phyloP scores from a whole-genome alignment of 2,329 filamentous ascomycete species.

The Clonostachys rhizophaga region DNA sequence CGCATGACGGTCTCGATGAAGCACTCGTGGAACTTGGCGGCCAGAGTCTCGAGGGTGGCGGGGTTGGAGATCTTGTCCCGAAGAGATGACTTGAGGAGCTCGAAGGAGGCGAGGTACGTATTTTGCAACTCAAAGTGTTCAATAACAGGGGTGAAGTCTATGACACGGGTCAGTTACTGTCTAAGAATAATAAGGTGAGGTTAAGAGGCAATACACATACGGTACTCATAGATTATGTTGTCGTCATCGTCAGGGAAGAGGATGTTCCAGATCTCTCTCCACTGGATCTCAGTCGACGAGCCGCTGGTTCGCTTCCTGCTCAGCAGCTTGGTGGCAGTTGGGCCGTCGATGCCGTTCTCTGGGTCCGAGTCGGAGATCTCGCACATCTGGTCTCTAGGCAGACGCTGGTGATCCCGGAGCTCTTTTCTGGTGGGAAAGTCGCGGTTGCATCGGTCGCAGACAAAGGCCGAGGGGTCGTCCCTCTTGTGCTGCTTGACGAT shows the following conservation, averaged over 20 bases:
- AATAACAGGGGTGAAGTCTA: conserved; percentile 30
- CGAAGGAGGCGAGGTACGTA: conserved; percentile 24
- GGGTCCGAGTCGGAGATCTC: conserved; percentile 32
- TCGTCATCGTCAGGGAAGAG: conserved; percentile 34
- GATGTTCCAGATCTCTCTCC: conserved; percentile 35
- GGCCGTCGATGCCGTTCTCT: conserved; percentile 31
- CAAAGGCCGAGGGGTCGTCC: conserved; percentile 30
- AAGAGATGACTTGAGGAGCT: conserved; percentile 22
- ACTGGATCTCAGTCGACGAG: conserved; percentile 28
- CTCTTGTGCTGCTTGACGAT: conserved; percentile 37
- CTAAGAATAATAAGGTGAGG: not conserved
- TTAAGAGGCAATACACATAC: conserved; percentile 11
- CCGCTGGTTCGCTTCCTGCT: conserved; percentile 31
- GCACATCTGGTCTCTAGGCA: conserved; percentile 34
- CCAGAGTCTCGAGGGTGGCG: conserved; percentile 27
- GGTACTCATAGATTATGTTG: conserved; percentile 17
- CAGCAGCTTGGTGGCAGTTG: conserved; percentile 30
- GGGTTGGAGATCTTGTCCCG: conserved; percentile 30
- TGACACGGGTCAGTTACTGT: not conserved
- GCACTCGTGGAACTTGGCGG: conserved; percentile 31
- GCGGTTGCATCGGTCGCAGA: conserved; percentile 32
- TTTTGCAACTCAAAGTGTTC: conserved; percentile 32
- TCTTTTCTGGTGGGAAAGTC: conserved; percentile 30
- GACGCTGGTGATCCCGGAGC: conserved; percentile 29
- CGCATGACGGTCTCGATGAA: conserved; percentile 31